Evolutionary conservation across 768 basidiomycete genomes (phyloP), one percentile per base, ranked within the genome.

Genomic region (Thelephora ganbajun): DNA sequence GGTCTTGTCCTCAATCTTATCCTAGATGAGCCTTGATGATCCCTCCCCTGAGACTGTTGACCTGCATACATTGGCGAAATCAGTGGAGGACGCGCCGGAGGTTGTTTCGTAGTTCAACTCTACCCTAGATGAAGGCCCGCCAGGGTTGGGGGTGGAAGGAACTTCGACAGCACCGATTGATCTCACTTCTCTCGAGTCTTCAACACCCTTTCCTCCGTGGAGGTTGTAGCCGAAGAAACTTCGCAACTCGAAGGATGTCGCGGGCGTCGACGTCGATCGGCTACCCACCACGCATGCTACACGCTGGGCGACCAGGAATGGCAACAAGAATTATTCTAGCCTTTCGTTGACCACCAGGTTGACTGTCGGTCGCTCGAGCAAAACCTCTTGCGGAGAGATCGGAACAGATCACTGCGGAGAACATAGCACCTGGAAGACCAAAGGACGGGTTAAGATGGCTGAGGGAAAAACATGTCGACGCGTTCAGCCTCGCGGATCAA

Each of bases 301-400:
- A 43, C 48, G 13, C 43, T 49, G 12, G 52, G 34, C 20, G 48
- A 49, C 11, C n/a, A 49, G 36, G 80, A 82, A 49, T 98, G 96
- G 96, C 91, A 97, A 57, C 82, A 81, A 48, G 81, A 84, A 45
- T 68, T 99, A 12, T 96, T 92, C 60, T 91, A 93, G 59, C 90
- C 94, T 2, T 98, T 97, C 67, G 71, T 94, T 19, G 87, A 93
- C 56, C 83, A 83, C 51, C 94, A 98, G 56, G 69, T 77, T 14
- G 84, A 93, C 48, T 97, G 96, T 61, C 75, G 76, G 0, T 65
- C 71, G 1, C 69, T 96, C 33, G 96, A 99, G 63, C 71, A 74
- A 33, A 74, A 79, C 71, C 78, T 45, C 65, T 98, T 47, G 74
- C 80, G 22, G 71, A 77, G 43, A 64, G 67, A 1, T 66, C 88